Base-by-base conservation (phyloP, 2,329 filamentous ascomycete genomes). In the Trichoderma arundinaceum region DNA sequence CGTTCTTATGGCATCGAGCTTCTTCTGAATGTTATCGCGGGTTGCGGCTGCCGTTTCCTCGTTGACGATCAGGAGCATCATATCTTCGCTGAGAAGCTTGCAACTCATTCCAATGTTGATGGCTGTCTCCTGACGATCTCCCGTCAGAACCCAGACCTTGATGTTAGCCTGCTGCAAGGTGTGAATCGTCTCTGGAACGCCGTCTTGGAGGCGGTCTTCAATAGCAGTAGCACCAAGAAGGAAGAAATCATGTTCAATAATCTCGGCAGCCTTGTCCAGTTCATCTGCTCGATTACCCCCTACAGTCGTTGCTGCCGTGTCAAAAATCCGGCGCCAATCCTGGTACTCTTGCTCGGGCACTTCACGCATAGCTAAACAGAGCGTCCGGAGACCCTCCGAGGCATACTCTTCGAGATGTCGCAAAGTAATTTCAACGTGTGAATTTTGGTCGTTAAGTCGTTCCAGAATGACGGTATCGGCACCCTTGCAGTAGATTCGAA, bases 41-140 rank as follows among this genome's bases (percentile, higher is more conserved):
- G 95, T 98, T 4, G 88, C 91, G 41, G 84, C 82, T 13, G 92
- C 85, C 56, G 82, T 85, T 72, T 98, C 94, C 75, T 99, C 95
- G 74, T 99, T 99, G 74, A 99, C 86, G 72, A 99, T 97, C 63
- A 99, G 82, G 10, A 99, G 85, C 74, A 95, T 97, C 95, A 99
- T 99, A 73, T 99, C 96, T 78, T 99, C 95, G 71, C 93, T 97
- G 67, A 99, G 92, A 57, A 99, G 86, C 80, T 98, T 98, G 81
- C 95, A 99, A 77, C 93, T 97, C 95, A 99, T 99, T 69, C 96
- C 95, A 71, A 99, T 99, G 77, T 99, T 99, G 85, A 99, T 99
- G 65, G 95, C 95, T 33, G 95, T 99, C 79, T 99, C 95, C 79
- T 99, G 96, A 73, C 95, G 88, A 82, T 99, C 95, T 72, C 95